These are phyloP conservation scores for Acorus gramineus DNA, from an alignment of 106 monocot genomes.

Conservation along the genomic window DNA sequence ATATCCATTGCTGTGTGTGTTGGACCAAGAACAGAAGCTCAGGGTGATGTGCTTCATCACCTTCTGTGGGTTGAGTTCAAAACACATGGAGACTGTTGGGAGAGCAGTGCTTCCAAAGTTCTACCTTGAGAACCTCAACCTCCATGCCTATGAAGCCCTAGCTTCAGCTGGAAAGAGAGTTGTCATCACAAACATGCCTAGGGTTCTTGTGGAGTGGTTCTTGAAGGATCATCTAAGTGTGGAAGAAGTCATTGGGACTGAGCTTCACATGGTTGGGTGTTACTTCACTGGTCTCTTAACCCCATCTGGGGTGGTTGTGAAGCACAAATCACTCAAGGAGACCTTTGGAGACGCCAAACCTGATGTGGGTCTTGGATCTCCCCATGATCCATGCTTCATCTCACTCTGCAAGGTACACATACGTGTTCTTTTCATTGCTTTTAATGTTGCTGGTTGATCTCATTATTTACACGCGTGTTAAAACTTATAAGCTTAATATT, in stretches of 20 bases:
- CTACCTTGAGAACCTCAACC: slow-evolving; percentile 49
- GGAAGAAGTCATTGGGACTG: slow-evolving; percentile 30
- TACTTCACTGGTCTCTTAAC: slow-evolving; percentile 44
- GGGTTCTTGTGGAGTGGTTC: slow-evolving; percentile 67
- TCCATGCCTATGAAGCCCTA: slow-evolving; percentile 27
- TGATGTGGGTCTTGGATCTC: slow-evolving; percentile 40
- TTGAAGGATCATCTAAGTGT: slow-evolving; percentile 44
- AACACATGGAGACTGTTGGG: slow-evolving; percentile 36
- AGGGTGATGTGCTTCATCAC: slow-evolving; percentile 57
- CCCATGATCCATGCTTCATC: slow-evolving; percentile 30
- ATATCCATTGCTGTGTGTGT: slow-evolving; percentile 29
- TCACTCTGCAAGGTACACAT: slow-evolving; percentile 43
- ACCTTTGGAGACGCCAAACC: slow-evolving; percentile 26
- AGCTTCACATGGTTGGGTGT: slow-evolving; percentile 27
- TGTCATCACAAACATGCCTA: slow-evolving; percentile 47
- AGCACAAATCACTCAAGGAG: slow-evolving; percentile 16
- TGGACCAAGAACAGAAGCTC: slow-evolving; percentile 21
- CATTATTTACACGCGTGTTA: too few species aligned
- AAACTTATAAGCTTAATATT: too few species aligned
- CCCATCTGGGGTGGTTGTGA: slow-evolving; percentile 1
- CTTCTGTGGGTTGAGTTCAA: slow-evolving; percentile 52
- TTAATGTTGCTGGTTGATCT: too few species aligned
- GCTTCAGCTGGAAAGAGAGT: slow-evolving; percentile 31
- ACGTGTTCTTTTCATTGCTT: neutral
- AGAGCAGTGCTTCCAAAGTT: slow-evolving; percentile 72